Evolutionary conservation across 345 rosid species (phyloP), one percentile per base, ranked within the genome.

Genomic region (Litchi chinensis): DNA sequence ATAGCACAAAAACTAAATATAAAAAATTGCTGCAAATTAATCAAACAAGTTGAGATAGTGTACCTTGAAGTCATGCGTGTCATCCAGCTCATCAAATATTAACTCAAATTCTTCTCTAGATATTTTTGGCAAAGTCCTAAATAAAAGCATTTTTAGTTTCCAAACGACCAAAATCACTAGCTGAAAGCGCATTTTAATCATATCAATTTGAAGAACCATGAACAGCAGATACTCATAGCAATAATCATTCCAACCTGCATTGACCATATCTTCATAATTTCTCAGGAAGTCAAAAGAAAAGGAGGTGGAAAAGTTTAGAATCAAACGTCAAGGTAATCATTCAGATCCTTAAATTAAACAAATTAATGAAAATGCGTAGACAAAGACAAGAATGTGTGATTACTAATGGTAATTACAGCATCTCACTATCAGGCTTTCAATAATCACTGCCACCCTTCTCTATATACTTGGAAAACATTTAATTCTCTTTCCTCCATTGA

Each of bases 61-160:
- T 91, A 96, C 99, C 98, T 90, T 94, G 83, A 96, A 94, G 86
- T 96, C 99, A 85, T 60, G 90, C 80, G 88, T 86, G 83, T 96
- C 99, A 80, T 96, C 99, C 84, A 96, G 90, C 81, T 91, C 98
- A 85, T 81, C 88, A 86, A 96, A 96, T 84, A 96, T 94, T 65
- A 93, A 81, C 82, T 81, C 94, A 70, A 91, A 96, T 59, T 96
- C 99, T 82, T 96, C 98, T 60, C 74, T 82, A 48, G 97, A 89
- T 80, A 90, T 96, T 70, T 91, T 96, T 10, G 99, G 98, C 83
- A 96, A 80, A 70, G 95, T 87, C 92, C 99, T 95, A 75, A 66
- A 71, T 21, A 82, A 24, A 79, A 83, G 39, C 19, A 73, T 54
- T 32, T 73, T 79, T 16, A 82, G 73, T 15, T 60, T 28, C 40